Base-by-base conservation (phyloP, 2,329 filamentous ascomycete species). In the Phialophora tarda region DNA sequence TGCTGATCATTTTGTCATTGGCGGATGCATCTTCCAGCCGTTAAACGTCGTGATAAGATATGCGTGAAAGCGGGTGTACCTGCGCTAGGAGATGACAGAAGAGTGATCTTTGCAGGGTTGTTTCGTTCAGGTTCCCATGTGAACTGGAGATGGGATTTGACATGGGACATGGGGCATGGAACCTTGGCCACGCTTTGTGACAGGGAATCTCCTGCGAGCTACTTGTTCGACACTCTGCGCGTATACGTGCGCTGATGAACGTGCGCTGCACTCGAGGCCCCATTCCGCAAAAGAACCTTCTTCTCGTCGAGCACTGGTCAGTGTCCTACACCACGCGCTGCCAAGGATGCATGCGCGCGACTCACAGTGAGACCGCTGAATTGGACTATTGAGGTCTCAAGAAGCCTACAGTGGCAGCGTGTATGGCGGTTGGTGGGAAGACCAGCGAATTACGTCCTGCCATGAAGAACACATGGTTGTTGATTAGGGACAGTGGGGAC, bases 21-120 rank as follows among this genome's bases (percentile, higher is more conserved):
- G 53, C 28, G 53, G 53, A 55, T 55, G 34, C 21, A 11, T 4
- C 53, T 26, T 55, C 53, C 53, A 55, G 53, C 53, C 53, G 53
- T 55, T 55, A 8, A n/a, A 32, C 17, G 4, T 23, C 24, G 4
- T 21, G 53, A 28, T 26, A 55, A 55, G 53, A 55, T 8, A 32
- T 30, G 51, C 8, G 28, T n/a, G 12, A 26, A 1, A 11, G 28
- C 53, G 28, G 53, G 53, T 21, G 53, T 55, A 55, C 53, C 53
- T 55, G 53, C 53, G 28, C 14, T 24, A 55, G 53, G 4, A 34
- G 3, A 55, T 24, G 28, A 1, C 26, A 34, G 26, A 55, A 7
- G 6, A n/a, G 28, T 34, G 53, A 34, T 55, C 28, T 55, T 12
- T 32, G 53, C 53, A 55, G 28, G 53, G 53, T 32, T 55, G 17